These are phyloP conservation scores for Penicillium paxilli DNA, from an alignment of 495 filamentous ascomycete genomes.

Conservation along the genomic window DNA sequence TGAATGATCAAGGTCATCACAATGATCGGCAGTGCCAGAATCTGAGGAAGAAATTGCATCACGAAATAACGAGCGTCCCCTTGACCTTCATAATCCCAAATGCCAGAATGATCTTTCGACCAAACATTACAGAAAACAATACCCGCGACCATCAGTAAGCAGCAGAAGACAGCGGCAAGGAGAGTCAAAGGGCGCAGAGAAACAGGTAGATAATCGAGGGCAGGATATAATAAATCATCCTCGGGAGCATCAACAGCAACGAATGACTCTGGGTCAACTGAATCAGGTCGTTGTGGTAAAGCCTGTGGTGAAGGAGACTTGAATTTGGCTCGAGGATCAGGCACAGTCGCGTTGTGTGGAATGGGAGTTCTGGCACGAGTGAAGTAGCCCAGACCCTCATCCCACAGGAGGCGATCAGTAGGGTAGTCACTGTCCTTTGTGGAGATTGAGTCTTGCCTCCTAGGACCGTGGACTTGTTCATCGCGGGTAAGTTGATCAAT, in stretches of 20 bases:
- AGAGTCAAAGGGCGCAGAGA: slow-evolving; percentile 66
- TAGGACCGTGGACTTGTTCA: slow-evolving; percentile 47
- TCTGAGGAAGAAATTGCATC: slow-evolving; percentile 78
- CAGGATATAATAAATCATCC: slow-evolving; percentile 48
- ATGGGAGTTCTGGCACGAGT: slow-evolving; percentile 31
- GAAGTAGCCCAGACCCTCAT: slow-evolving; percentile 51
- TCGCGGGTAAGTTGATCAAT: slow-evolving; percentile 71
- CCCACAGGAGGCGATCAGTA: slow-evolving; percentile 51
- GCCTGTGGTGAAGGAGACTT: slow-evolving; percentile 28
- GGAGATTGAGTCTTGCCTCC: slow-evolving; percentile 33
- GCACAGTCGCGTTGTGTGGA: slow-evolving; percentile 17
- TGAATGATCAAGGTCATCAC: slow-evolving; percentile 75
- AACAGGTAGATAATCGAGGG: slow-evolving; percentile 64
- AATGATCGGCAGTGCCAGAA: slow-evolving; percentile 70
- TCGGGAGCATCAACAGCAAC: slow-evolving; percentile 50
- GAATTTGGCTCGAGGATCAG: slow-evolving; percentile 16
- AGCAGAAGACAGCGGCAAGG: slow-evolving; percentile 54
- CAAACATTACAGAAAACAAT: slow-evolving; percentile 74
- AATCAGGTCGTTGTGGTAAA: slow-evolving; percentile 29
- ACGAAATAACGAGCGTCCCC: slow-evolving; percentile 78
- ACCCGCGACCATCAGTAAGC: slow-evolving; percentile 68
- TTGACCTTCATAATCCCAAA: slow-evolving; percentile 64
- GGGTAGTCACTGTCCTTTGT: slow-evolving; percentile 44
- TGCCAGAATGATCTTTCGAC: slow-evolving; percentile 60
- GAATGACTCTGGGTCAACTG: slow-evolving; percentile 50